Conservation (phyloP, 192 early-diverging fungal genomes). For the Coemansia sp. region DNA sequence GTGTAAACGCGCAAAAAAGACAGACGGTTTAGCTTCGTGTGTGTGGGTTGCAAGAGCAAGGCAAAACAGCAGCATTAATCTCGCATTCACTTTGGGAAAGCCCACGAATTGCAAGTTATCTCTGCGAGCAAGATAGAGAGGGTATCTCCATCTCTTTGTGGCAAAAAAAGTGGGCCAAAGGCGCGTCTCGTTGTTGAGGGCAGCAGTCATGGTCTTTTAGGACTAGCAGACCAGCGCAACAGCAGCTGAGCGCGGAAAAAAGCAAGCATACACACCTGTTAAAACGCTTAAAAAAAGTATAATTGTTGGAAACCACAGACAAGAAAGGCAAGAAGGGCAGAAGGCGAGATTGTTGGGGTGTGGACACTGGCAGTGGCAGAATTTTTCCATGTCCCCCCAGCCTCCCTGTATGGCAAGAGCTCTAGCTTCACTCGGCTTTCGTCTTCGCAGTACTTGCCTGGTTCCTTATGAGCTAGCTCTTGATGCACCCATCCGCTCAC, state of each 20-base stretch:
- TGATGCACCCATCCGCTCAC: background rate
- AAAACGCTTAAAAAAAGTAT: slow-evolving; percentile 3
- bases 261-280: slow-evolving; percentile 3
- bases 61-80: background rate
- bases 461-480: background rate
- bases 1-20: background rate
- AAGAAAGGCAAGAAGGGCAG: background rate
- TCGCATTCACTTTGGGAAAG: no score
- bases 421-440: background rate
- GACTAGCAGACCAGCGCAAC: background rate
- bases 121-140: no score
- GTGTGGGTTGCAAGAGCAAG: no score
- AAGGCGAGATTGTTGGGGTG: background rate
- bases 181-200: background rate
- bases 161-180: background rate
- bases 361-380: background rate
- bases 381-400: background rate
- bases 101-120: no score
- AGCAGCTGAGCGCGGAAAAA: background rate
- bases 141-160: background rate
- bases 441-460: background rate
- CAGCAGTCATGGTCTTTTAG: background rate
- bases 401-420: no score
- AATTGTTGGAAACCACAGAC: slow-evolving; percentile 4
- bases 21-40: background rate